phyloP scores from a whole-genome alignment of 2,329 filamentous ascomycete species.

The Sclerotinia borealis region DNA sequence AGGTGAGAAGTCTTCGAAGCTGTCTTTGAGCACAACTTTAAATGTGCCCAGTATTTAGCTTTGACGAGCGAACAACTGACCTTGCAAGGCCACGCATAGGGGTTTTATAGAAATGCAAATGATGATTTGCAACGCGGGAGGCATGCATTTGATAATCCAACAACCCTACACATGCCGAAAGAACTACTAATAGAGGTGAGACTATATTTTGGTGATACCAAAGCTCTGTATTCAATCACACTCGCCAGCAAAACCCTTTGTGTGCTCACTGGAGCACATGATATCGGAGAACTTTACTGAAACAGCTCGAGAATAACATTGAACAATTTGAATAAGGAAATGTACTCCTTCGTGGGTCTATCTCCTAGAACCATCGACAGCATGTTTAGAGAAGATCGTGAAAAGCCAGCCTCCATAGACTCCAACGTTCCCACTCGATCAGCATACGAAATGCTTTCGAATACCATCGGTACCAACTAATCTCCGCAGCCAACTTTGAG shows the following conservation, averaged over 20 bases:
- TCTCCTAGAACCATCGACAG: background rate
- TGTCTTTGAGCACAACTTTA: background rate
- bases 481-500: background rate
- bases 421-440: background rate
- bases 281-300: background rate
- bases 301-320: background rate
- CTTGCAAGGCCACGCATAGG: background rate
- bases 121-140: background rate
- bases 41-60: background rate
- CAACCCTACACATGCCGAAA: too few species aligned
- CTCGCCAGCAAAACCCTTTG: background rate
- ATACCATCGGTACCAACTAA: background rate
- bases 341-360: background rate
- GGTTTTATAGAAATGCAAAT: background rate
- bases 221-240: background rate
- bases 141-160: background rate
- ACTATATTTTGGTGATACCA: background rate
- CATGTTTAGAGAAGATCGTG: background rate
- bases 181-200: background rate
- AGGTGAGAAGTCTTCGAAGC: background rate
- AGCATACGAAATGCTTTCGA: background rate
- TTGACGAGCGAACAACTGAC: background rate
- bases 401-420: background rate
- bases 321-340: background rate
- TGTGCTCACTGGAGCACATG: background rate